phyloP scores from a whole-genome alignment of 1,284 basidiomycete genomes.

The Trichosporon sp. region DNA sequence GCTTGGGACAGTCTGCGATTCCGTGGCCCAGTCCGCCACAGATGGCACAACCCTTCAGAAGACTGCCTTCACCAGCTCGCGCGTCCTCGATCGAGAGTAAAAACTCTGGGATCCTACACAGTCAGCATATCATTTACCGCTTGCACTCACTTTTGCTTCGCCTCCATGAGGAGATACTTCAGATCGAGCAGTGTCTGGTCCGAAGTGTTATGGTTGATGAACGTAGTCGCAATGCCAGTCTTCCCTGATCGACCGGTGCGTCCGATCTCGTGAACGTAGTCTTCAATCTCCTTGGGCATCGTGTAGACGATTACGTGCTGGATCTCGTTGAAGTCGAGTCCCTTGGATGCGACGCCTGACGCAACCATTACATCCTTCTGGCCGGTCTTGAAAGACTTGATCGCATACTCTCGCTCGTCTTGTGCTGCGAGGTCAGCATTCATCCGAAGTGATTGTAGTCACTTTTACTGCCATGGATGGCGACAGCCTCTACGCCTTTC shows the following conservation, averaged over 20 bases:
- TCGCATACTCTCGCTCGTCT: constrained; percentile 98
- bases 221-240: constrained; percentile 99
- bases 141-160: constrained; percentile 83
- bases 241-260: constrained; percentile 96
- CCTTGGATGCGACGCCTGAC: constrained; percentile 94
- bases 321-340: constrained; percentile 97
- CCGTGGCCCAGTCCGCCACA: constrained; percentile 96
- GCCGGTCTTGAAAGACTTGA: constrained; percentile 94
- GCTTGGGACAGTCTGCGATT: constrained; percentile 91
- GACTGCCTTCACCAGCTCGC: constrained; percentile 72
- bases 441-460: constrained; percentile 41
- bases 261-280: constrained; percentile 93
- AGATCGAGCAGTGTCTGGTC: constrained; percentile 96
- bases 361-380: constrained; percentile 99
- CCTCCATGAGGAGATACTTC: constrained; percentile 95
- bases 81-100: constrained; percentile 89
- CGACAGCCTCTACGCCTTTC: constrained; percentile 97
- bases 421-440: constrained; percentile 67
- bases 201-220: constrained; percentile 95
- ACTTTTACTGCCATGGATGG: constrained; percentile 98
- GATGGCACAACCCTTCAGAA: constrained; percentile 84
- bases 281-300: constrained; percentile 99
- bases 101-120: constrained; percentile 87
- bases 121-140: constrained; percentile 23
- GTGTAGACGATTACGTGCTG: constrained; percentile 68